Percentiles rank a stretch among this genome's conserved stretches.
These are phyloP conservation scores for Pseudogymnoascus sp. DNA, from an alignment of 2,329 filamentous ascomycete species.

Conservation along the genomic window DNA sequence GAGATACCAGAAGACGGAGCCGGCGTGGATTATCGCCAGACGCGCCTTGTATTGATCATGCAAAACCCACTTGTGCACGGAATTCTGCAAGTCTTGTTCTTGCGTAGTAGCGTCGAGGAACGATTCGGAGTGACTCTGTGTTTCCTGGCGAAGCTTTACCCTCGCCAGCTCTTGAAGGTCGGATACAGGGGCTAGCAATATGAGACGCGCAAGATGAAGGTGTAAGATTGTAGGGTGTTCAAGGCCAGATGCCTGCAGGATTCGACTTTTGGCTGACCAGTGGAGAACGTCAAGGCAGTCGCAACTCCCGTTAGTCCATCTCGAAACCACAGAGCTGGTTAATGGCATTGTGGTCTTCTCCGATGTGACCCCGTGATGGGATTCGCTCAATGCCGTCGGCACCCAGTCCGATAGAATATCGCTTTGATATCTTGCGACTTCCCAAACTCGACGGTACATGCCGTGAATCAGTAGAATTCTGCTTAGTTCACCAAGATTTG, in stretches of 20 bases:
- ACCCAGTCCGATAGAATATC: constrained; percentile 18
- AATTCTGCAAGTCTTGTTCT: constrained; percentile 24
- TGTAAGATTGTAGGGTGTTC: constrained; percentile 50
- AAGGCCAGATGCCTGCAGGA: constrained; percentile 41
- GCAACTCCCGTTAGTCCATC: constrained; percentile 39
- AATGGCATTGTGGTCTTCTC: constrained; percentile 14
- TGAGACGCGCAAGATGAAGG: constrained; percentile 46
- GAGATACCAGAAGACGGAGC: constrained; percentile 40
- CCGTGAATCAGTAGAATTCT: constrained; percentile 40
- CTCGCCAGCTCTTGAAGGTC: constrained; percentile 11
- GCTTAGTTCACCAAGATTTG: constrained; percentile 38
- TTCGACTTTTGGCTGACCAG: constrained; percentile 48
- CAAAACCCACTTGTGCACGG: constrained; percentile 17
- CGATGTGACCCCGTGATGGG: neutral
- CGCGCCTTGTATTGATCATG: constrained; percentile 38
- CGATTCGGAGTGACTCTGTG: constrained; percentile 35
- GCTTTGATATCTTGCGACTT: constrained; percentile 28
- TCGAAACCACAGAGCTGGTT: constrained; percentile 21
- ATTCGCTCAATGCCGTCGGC: constrained; percentile 14
- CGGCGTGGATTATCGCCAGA: constrained; percentile 38
- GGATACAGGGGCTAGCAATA: constrained; percentile 34
- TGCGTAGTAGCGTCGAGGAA: constrained; percentile 28
- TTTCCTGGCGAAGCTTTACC: constrained; percentile 29
- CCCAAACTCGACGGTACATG: constrained; percentile 40
- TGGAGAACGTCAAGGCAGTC: constrained; percentile 49